phyloP scores from a whole-genome alignment of 805 yeast species.

The Pichia rugopelliculosa region DNA sequence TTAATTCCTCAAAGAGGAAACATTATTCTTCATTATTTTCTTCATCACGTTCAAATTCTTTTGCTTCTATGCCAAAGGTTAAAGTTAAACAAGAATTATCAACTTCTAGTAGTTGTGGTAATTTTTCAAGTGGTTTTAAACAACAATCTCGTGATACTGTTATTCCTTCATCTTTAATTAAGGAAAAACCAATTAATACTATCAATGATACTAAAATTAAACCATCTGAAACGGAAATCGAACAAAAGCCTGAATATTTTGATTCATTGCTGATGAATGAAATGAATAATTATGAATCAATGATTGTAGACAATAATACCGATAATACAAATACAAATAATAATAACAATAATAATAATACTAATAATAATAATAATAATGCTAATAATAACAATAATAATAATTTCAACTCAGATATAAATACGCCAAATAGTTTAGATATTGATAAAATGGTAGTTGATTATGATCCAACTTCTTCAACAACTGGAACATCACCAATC shows the following conservation, averaged over 20 bases:
- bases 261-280: neutral
- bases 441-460: neutral
- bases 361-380: neutral
- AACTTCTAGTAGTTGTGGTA: neutral
- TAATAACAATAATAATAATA: neutral
- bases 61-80: neutral
- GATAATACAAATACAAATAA: neutral
- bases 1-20: slow-evolving; percentile 5
- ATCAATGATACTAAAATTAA: neutral
- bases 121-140: slow-evolving; percentile 1
- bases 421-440: neutral
- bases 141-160: neutral
- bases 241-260: neutral
- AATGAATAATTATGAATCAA: neutral
- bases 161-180: neutral
- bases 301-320: neutral
- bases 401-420: neutral
- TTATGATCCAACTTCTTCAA: neutral
- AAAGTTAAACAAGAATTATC: neutral
- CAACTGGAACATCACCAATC: neutral
- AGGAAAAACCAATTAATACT: neutral
- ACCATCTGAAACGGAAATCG: neutral
- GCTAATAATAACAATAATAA: neutral
- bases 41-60: neutral
- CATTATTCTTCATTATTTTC: slow-evolving; percentile 9